Percentiles rank a stretch among this genome's conserved stretches.
phyloP scores from a whole-genome alignment of 169 alveolate genomes.

The Plasmodium knowlesi region DNA sequence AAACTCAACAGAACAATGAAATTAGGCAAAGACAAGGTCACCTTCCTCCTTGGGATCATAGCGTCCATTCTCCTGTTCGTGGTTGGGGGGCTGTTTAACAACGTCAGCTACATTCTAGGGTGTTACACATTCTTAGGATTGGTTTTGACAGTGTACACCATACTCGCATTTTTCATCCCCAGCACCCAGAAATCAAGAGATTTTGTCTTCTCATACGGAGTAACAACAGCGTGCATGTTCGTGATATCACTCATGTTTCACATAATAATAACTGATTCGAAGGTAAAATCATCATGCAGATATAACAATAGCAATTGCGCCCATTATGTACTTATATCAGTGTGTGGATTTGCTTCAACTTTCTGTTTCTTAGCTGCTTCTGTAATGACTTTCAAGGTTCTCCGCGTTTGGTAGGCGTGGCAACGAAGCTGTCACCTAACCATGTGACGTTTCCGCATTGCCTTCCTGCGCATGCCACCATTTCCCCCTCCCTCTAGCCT shows the following conservation, averaged over 20 bases:
- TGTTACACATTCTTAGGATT: slow-evolving; percentile 9
- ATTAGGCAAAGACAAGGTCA: neutral
- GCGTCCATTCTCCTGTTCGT: slow-evolving; percentile 39
- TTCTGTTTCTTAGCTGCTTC: slow-evolving; percentile 27
- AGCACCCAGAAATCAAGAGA: slow-evolving; percentile 37
- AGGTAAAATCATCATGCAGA: neutral
- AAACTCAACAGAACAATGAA: neutral
- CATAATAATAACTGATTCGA: neutral
- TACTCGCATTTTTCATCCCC: slow-evolving; percentile 32
- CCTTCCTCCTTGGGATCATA: slow-evolving; percentile 37
- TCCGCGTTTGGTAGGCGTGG: slow-evolving; percentile 11
- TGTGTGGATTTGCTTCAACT: slow-evolving; percentile 29
- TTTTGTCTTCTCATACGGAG: slow-evolving; percentile 50
- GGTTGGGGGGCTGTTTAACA: slow-evolving; percentile 10
- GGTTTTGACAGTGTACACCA: neutral
- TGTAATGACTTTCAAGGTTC: slow-evolving; percentile 15
- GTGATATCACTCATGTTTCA: slow-evolving; percentile 5
- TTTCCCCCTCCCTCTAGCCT: neutral
- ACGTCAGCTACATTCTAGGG: neutral
- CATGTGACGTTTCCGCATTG: neutral
- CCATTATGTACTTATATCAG: neutral
- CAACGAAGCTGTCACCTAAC: neutral
- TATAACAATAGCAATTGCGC: neutral
- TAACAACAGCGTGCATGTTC: slow-evolving; percentile 32
- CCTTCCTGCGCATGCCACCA: neutral